Evolutionary conservation across 805 yeast genomes (phyloP), one percentile per base, ranked within the genome.

Genomic region (Candida peoriensis): DNA sequence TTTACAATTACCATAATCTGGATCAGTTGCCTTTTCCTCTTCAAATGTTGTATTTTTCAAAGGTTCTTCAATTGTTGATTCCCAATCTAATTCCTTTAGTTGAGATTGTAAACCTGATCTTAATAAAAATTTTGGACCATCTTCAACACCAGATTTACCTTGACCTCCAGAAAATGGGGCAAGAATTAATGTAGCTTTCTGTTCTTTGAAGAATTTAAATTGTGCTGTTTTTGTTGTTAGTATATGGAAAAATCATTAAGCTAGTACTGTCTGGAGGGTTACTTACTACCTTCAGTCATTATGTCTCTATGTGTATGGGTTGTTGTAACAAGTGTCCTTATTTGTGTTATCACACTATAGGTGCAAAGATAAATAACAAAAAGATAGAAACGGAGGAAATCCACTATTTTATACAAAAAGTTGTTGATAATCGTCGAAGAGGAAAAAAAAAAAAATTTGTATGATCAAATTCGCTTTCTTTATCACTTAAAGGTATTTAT

Each of bases 91-190:
- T 2, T 66, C 62, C 42, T 73, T 61, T 36, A 90, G 55, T 50
- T 83, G 82, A 18, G 66, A 45, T 41, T 73, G 66, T 39, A 90
- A 66, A 4, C 96, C 96, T 35, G 76, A 73, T 42, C 81, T 72
- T 30, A 88, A 58, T 45, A 90, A 65, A 58, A 76, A 81, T 40
- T 78, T 73, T n/a, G 98, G 97, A 23, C 97, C 98, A 33, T 76
- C 72, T 54, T 90, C 98, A 25, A 90, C 97, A 44, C 98, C 98
- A 17, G 78, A 73, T 54, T 86, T 85, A 26, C 87, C 89, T 60
- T 90, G 98, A 42, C 98, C 98, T 17, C 97, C 97, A 24, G 88
- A 76, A 61, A 90, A 93, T 34, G 97, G 97, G 1, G 96, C 97
- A 14, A 80, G 68, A 41, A 93, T 75, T 35, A 90, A 65, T n/a